Evolutionary conservation across 2,329 filamentous ascomycete genomes (phyloP), one percentile per base, ranked within the genome.

Genomic region (Trichophyton equinum): DNA sequence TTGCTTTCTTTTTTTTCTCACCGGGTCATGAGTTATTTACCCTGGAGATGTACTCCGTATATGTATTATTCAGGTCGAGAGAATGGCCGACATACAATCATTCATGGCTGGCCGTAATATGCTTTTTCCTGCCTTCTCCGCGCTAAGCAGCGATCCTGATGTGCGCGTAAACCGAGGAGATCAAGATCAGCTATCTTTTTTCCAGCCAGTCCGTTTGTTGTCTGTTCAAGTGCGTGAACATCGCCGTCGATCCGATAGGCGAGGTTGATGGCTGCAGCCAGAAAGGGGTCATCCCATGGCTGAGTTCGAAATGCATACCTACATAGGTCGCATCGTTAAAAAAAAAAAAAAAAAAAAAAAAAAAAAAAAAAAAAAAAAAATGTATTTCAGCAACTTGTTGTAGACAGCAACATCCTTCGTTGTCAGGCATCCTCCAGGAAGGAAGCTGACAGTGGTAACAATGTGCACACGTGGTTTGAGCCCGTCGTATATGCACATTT

Each of bases 161-260:
- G 44, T 47, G 44, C 44, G 20, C 9, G 33, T 36, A 36, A 27
- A 13, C 33, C 9, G 2, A 44, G 22, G 25, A 22, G 46, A 49
- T 30, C 46, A 49, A 30, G 20, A 13, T 22, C 20, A 49, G 22
- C 44, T 47, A 20, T 25, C 13, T 49, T 22, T 11, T 1, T 18
- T 1, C 18, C 18, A 18, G 33, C 33, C 9, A 3, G 33, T 13
- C 33, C 11, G 33, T 9, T 13, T 9, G 33, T 36, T 4, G 8
- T 36, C 33, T 36, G 33, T 49, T 49, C 8, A 27, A 15, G 13
- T 15, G 46, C 20, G 30, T 56, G 53, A 56, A 22, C 20, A 22
- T 38, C 53, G 53, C 53, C 27, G 53, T n/a, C 22, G 53, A 56
- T 56, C 53, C 53, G 53, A 56, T 56, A 56, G 53, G 53, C 20